phyloP scores from a whole-genome alignment of 306 rosid genomes.

The Prunus persica region DNA sequence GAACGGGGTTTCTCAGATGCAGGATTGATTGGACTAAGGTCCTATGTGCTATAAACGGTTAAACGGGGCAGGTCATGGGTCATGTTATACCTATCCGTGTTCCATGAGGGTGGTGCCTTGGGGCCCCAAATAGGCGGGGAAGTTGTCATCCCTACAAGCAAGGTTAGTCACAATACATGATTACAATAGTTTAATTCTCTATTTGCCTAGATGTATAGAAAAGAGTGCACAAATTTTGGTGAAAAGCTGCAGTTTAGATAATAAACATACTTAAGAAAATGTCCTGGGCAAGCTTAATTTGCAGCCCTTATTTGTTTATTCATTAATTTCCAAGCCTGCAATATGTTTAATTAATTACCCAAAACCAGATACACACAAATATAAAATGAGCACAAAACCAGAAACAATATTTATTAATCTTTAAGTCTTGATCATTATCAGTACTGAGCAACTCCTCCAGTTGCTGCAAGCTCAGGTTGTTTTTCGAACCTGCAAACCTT shows the following conservation, averaged over 20 bases:
- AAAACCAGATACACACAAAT: conserved; percentile 12
- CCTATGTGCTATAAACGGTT: not conserved
- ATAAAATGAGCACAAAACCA: not conserved
- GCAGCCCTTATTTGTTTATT: conserved; percentile 41
- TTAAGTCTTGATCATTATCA: conserved; percentile 15
- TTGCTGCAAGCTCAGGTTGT: conserved; percentile 31
- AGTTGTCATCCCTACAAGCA: not conserved
- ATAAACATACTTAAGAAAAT: not conserved
- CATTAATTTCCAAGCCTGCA: conserved; percentile 2
- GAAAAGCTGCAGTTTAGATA: not conserved
- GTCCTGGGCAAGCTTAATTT: conserved; percentile 31
- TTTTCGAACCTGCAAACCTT: conserved; percentile 53
- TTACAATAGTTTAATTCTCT: not conserved
- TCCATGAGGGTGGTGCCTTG: not conserved
- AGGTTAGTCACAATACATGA: not conserved
- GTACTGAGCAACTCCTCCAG: conserved; percentile 42
- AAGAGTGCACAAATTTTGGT: not conserved
- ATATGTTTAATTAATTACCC: conserved; percentile 10
- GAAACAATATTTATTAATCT: conserved; percentile 5
- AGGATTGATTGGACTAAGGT: not conserved
- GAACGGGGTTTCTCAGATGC: not conserved
- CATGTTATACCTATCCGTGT: not conserved
- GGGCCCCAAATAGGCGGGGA: not conserved
- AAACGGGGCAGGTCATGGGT: not conserved
- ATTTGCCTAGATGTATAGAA: not conserved